Evolutionary conservation across 1,284 basidiomycete species (phyloP).

Genomic region (Peniophora sp.): DNA sequence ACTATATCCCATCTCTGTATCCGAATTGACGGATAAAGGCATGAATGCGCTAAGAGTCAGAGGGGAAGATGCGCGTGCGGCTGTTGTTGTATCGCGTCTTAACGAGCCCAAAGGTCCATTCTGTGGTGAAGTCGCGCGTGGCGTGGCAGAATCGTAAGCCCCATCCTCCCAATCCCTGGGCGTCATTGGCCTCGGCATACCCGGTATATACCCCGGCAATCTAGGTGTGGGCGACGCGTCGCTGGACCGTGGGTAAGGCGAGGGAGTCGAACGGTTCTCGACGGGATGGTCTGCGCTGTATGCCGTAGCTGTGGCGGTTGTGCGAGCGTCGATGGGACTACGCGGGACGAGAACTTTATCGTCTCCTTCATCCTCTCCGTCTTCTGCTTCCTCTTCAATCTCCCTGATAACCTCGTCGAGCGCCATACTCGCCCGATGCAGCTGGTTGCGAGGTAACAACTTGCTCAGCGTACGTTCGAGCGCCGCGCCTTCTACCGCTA

Average conservation of each 20-base stretch:
- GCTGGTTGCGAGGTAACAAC: constrained; percentile 38
- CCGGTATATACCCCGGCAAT: constrained; percentile 77
- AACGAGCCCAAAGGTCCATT: constrained; percentile 28
- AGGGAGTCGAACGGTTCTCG: constrained; percentile 39
- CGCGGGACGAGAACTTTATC: constrained; percentile 70
- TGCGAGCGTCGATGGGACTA: constrained; percentile 33
- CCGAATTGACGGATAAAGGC: constrained; percentile 32
- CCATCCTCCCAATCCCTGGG: constrained; percentile 64
- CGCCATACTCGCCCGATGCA: constrained; percentile 62
- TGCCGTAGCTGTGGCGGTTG: constrained; percentile 52
- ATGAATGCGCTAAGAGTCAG: constrained; percentile 19
- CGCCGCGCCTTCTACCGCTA: not conserved
- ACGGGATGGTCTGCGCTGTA: constrained; percentile 53
- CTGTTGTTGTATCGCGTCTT: constrained; percentile 45
- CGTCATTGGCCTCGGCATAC: constrained; percentile 82
- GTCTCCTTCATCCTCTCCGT: constrained; percentile 38
- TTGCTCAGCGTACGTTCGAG: constrained; percentile 31
- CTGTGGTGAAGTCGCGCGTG: constrained; percentile 63
- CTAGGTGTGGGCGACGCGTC: constrained; percentile 51
- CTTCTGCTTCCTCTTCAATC: constrained; percentile 44
- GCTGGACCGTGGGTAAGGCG: constrained; percentile 32
- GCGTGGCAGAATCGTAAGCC: constrained; percentile 63
- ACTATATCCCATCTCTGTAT: not conserved
- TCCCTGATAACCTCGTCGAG: constrained; percentile 67
- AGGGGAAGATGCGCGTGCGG: constrained; percentile 23